Evolutionary conservation across 2,329 filamentous ascomycete genomes (phyloP), one percentile per base, ranked within the genome.

Genomic region (Pseudogymnoascus pannorum): DNA sequence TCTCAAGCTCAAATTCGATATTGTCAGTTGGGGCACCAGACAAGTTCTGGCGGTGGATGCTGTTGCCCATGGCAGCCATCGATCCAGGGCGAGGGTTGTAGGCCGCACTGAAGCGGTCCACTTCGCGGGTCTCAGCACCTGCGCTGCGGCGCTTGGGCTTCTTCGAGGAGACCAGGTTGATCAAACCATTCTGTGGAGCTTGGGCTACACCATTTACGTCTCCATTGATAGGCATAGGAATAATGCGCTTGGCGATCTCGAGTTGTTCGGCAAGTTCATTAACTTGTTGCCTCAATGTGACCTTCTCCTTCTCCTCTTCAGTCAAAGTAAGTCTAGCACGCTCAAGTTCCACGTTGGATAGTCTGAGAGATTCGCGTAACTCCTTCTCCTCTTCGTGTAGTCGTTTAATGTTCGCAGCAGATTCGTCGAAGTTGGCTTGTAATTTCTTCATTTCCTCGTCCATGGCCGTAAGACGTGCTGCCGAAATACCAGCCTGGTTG

Each of bases 11-110:
- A 74, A 92, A 85, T 77, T 99, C 94, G 69, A 97, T 91, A 70
- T 90, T 95, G 73, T 99, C 94, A 63, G 89, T 80, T 3, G 88
- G 88, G 38, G 88, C 86, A 60, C 87, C 88, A 60, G 87, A 88
- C 59, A 91, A 76, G 68, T 85, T 87, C 72, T 90, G 88, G 62
- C 87, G 85, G 72, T 87, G 84, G 31, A 78, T 73, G 61, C 79
- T 83, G 59, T 84, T 79, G 69, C 81, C 79, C 57, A 85, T 84
- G 67, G 96, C 84, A 59, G 93, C 93, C 93, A 99, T 97, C 4
- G 94, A 99, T 33, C 96, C 91, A 22, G 94, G 94, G 22, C 94
- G 86, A 65, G 94, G 94, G 76, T 94, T 97, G 81, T 94, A 99
- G 8, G 91, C 87, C 63, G 83, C 88, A 74, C 92, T 96, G 80